Conservation (phyloP, 1,139 yeast species). For the Tardiomyces depauwii region DNA sequence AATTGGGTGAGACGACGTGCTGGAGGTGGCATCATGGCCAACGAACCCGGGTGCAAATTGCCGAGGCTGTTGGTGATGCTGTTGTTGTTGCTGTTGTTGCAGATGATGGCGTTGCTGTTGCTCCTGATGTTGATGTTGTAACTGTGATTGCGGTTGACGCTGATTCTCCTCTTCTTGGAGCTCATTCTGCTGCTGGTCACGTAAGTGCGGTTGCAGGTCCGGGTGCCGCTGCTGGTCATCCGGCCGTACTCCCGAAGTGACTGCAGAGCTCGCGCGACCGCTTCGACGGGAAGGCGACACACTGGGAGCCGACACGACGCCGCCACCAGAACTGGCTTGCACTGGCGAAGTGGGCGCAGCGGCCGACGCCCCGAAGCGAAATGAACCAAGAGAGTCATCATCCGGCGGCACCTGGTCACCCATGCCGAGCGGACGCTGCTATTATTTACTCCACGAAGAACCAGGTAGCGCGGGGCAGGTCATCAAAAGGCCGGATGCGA, state of each 20-base stretch:
- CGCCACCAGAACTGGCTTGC: background rate
- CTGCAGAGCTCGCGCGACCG: too few relatives aligned
- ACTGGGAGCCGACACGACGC: too few relatives aligned
- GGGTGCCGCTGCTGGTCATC: too few relatives aligned
- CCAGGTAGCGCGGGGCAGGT: background rate
- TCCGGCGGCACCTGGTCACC: background rate
- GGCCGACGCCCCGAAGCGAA: background rate
- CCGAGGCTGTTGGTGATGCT: constrained; percentile 7
- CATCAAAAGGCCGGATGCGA: background rate
- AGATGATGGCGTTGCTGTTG: constrained; percentile 15
- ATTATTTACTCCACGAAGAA: background rate
- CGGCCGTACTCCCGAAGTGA: too few relatives aligned
- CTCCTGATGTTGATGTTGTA: background rate
- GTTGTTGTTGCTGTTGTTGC: constrained; percentile 19
- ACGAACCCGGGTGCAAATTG: too few relatives aligned
- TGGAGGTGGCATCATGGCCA: too few relatives aligned
- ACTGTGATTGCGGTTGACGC: background rate
- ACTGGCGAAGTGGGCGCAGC: background rate
- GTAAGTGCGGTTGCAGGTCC: too few relatives aligned
- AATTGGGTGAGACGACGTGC: too few relatives aligned
- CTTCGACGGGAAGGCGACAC: too few relatives aligned
- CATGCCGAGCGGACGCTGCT: background rate
- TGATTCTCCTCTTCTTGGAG: too few relatives aligned
- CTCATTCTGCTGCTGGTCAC: too few relatives aligned
- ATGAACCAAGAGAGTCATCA: background rate